A percentile compares a stretch with the other conserved stretches of the same genome.
phyloP scores from a whole-genome alignment of 2,329 filamentous ascomycete genomes.

The Thielaviopsis ethacetica region DNA sequence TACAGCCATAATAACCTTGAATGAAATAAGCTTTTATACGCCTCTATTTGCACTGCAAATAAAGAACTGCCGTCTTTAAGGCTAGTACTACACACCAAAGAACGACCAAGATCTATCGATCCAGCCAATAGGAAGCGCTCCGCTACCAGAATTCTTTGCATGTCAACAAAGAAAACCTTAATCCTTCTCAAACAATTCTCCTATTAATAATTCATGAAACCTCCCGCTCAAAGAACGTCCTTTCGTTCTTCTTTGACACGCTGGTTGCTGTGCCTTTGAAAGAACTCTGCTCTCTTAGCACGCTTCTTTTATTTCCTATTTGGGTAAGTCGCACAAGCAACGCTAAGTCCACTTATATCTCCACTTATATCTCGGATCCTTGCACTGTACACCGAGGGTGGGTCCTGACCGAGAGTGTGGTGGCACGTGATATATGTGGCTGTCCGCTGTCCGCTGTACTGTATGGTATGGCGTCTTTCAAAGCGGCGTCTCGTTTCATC shows the following conservation, averaged over 20 bases:
- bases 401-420: neutral
- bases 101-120: neutral
- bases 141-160: neutral
- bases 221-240: neutral
- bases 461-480: no score
- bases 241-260: neutral
- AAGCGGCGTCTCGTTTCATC: no score
- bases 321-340: neutral
- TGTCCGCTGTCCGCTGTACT: no score
- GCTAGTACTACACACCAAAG: neutral
- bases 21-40: neutral
- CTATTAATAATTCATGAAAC: no score
- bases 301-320: neutral
- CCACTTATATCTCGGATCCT: no score
- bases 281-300: neutral
- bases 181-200: neutral
- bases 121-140: neutral
- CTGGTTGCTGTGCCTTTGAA: neutral
- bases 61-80: neutral
- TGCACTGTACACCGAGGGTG: neutral
- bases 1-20: neutral
- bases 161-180: neutral
- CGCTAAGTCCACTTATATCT: neutral
- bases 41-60: neutral
- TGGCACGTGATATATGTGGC: neutral